These are phyloP conservation scores for Pichia sp. DNA, from an alignment of 1,139 yeast genomes.

Conservation along the genomic window DNA sequence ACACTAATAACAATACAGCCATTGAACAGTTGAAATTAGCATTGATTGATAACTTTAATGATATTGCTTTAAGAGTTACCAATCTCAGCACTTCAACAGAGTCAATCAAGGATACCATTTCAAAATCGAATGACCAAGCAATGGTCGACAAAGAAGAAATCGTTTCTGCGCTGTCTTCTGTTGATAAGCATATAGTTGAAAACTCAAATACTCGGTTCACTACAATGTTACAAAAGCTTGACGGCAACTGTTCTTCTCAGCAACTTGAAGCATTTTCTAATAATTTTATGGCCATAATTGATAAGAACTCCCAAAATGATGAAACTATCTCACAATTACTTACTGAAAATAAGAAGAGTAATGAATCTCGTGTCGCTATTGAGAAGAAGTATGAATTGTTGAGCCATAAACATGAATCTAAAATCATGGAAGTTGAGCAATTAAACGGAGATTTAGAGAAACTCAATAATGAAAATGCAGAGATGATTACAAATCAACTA, in stretches of 20 bases:
- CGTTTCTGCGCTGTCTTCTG: constrained; percentile 7
- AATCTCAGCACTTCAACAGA: constrained; percentile 5
- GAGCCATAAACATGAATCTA: neutral
- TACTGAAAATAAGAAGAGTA: neutral
- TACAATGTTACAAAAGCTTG: neutral
- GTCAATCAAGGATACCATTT: neutral
- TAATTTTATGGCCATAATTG: neutral
- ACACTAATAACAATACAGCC: neutral
- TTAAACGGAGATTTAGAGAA: no score
- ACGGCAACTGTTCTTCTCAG: neutral
- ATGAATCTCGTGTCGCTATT: neutral
- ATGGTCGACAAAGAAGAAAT: neutral
- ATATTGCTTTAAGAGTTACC: constrained; percentile 7
- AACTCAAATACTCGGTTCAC: neutral
- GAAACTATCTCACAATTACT: neutral
- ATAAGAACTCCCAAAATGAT: neutral
- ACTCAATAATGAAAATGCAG: neutral
- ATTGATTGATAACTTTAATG: constrained; percentile 12
- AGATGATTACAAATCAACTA: neutral
- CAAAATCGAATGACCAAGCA: neutral
- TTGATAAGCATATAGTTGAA: constrained; percentile 8
- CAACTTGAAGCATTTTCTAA: neutral
- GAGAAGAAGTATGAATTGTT: neutral
- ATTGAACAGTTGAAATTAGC: constrained; percentile 1
- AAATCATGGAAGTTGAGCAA: no score